A percentile compares a stretch with the other conserved stretches of the same genome.
Conservation (phyloP, 768 basidiomycete genomes). For the Hericium erinaceus region DNA sequence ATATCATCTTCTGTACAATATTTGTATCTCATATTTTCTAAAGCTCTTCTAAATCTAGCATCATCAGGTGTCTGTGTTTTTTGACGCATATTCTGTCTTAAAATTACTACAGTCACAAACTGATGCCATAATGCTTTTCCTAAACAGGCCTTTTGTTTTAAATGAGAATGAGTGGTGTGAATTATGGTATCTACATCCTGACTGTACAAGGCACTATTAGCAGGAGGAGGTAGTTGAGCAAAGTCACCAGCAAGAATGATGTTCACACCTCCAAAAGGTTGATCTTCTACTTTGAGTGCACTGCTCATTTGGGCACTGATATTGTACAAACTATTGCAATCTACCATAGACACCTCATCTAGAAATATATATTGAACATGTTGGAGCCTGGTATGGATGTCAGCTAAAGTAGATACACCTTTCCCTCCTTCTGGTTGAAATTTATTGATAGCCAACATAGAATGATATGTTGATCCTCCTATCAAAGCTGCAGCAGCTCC, state of each 20-base stretch:
- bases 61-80: constrained; percentile 15
- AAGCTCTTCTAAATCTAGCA: constrained; percentile 18
- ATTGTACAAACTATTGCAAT: constrained; percentile 19
- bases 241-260: constrained; percentile 41
- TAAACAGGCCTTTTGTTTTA: constrained; percentile 4
- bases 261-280: constrained; percentile 30
- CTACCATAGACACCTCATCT: constrained; percentile 36
- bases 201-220: constrained; percentile 17
- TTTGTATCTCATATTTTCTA: constrained; percentile 32
- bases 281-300: constrained; percentile 9
- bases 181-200: not conserved
- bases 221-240: constrained; percentile 30
- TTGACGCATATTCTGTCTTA: constrained; percentile 15
- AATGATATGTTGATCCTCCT: constrained; percentile 18
- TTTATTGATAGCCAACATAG: constrained; percentile 4
- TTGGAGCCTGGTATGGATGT: constrained; percentile 1
- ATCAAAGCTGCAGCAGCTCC: constrained; percentile 12
- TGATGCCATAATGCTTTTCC: constrained; percentile 14
- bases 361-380: constrained; percentile 32
- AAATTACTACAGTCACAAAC: constrained; percentile 13
- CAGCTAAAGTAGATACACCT: not conserved
- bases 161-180: not conserved
- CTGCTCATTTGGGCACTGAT: constrained; percentile 18
- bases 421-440: not conserved
- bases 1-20: constrained; percentile 30